Percentiles rank a stretch among this genome's conserved stretches.
Conservation (phyloP, 192 early-diverging fungal genomes). For the Coemansia sp. region DNA sequence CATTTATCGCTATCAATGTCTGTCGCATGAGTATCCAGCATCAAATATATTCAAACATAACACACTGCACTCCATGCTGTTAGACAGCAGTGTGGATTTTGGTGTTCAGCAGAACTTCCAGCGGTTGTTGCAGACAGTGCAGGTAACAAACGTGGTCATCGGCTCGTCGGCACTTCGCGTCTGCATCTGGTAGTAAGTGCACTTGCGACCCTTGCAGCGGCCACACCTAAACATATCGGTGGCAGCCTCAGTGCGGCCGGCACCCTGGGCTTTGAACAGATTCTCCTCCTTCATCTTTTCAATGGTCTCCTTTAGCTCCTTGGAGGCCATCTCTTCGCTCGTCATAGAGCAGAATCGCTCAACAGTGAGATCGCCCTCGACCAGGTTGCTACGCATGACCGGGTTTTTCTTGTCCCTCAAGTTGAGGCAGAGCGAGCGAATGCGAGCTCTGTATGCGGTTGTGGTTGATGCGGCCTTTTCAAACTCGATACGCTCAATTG, state of each 20-base stretch:
- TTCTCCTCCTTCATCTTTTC: slow-evolving; percentile 72
- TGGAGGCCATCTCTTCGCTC: slow-evolving; percentile 91
- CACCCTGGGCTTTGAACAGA: slow-evolving; percentile 78
- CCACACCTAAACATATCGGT: slow-evolving; percentile 96
- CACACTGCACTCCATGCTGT: background rate
- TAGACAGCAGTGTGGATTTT: background rate
- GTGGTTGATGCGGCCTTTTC: slow-evolving; percentile 57
- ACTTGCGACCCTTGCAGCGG: slow-evolving; percentile 85
- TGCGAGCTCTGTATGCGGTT: slow-evolving; percentile 69
- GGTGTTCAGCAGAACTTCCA: slow-evolving; percentile 69
- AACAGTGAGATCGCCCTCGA: slow-evolving; percentile 67
- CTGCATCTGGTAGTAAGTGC: slow-evolving; percentile 95
- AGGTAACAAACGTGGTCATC: slow-evolving; percentile 98
- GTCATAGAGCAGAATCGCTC: slow-evolving; percentile 78
- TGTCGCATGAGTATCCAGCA: background rate
- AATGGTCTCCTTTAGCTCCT: slow-evolving; percentile 74
- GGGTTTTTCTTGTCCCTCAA: slow-evolving; percentile 81
- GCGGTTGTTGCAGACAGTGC: slow-evolving; percentile 77
- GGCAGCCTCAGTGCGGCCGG: slow-evolving; percentile 72
- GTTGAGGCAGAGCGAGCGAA: slow-evolving; percentile 79
- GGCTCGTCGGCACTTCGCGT: slow-evolving; percentile 98
- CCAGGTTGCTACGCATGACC: slow-evolving; percentile 66
- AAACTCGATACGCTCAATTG: slow-evolving; percentile 68
- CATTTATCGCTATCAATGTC: background rate
- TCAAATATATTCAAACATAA: background rate